Evolutionary conservation across 805 yeast genomes (phyloP), one percentile per base, ranked within the genome.

Genomic region (Hanseniaspora vineae): DNA sequence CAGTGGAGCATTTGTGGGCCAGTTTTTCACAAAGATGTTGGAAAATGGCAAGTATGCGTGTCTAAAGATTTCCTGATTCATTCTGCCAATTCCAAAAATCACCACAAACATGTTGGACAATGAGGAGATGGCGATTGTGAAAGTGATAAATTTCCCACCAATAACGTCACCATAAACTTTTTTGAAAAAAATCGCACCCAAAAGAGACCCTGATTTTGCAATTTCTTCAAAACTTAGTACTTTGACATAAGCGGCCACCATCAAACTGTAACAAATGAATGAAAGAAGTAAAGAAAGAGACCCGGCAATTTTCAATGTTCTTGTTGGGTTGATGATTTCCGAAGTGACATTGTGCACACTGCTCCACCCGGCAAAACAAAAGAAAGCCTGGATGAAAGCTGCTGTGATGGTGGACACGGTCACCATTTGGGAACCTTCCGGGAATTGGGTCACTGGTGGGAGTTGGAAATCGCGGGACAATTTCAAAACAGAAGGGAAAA

Each of bases 21-120:
- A 68, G 52, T 78, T 78, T 6, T 76, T 70, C 0, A 82, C 76
- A 72, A 78, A 65, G 32, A 65, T 52, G 19, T 54, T 56, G 2
- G 80, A 70, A 48, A 66, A 75, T 10, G 86, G 86, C 13, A 78
- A 55, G 49, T 68, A 75, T 0, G 84, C 84, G 54, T 78, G 84
- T 49, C 81, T 66, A 53, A 80, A 78, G 4, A 75, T 74, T 58
- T 79, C 84, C 57, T 80, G 86, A 52, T 76, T 76, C 66, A 76
- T 73, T 56, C 86, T 66, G 0, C 83, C 76, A 11, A 76, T 66
- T 4, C 78, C 70, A 57, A 78, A 80, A 15, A 77, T 53, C 1
- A 77, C 81, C 11, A 79, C 84, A 58, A 78, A 71, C 2, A 79
- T 74, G 54, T 80, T 80, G 0, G 84, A 81, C 1, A 75, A 77